Base-by-base conservation (phyloP, 192 early-diverging fungal genomes). In the Pilaira anomala region DNA sequence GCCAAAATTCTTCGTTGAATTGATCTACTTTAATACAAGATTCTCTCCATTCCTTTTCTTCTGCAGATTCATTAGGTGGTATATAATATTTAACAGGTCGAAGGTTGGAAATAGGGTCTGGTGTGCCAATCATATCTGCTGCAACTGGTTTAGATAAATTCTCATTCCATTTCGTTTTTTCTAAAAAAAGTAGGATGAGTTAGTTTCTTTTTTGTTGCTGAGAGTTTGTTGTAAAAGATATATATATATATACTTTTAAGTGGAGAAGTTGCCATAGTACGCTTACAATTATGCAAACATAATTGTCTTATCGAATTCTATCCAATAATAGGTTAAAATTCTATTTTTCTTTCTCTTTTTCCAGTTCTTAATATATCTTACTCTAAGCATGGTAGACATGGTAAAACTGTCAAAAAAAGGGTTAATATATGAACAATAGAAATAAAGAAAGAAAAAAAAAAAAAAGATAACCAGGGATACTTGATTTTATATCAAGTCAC, bases 1-100 rank as follows among this genome's bases (percentile, higher is more conserved):
- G 67, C 83, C 83, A 84, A 65, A 84, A 84, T 40, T 76, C 62
- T 46, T 81, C 76, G 41, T 84, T 81, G 46, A 78, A 84, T 4
- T 68, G 66, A 61, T 82, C 83, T 18, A 79, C 78, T 22, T 71
- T 62, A 60, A 80, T 70, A 25, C 76, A 49, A 22, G 65, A 42
- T 40, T 78, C 68, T 11, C 83, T 69, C 71, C 80, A 80, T 18
- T 66, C 60, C 11, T 60, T 65, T 30, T 84, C 76, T 60, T 81
- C 72, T 21, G 25, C 13, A n/a, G 82, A 68, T 54, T 81, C 82
- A 29, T 78, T 69, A 19, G 26, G 48, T 5, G 75, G 41, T 46
- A 81, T 59, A 59, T 69, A 78, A 60, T 84, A 84, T 62, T 70
- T 72, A 7, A 84, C 75, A 28, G 79, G 77, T 24, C 82, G 75